These are phyloP conservation scores for Fusarium sp. DNA, from an alignment of 2,329 filamentous ascomycete genomes.

Conservation along the genomic window DNA sequence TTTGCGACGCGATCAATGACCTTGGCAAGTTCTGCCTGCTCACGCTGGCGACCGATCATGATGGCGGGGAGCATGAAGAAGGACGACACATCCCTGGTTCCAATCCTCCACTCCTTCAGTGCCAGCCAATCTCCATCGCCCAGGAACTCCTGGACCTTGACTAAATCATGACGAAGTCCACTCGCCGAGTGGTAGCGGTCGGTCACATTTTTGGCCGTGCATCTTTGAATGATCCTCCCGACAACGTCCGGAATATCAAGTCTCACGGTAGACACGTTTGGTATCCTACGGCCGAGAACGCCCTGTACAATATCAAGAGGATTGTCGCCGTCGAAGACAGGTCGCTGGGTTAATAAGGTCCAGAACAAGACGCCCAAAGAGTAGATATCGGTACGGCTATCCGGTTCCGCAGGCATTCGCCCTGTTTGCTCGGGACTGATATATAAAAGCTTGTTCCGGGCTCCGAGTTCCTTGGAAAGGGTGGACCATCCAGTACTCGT, in stretches of 20 bases:
- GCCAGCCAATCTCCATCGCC: constrained; percentile 80
- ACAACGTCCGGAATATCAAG: constrained; percentile 89
- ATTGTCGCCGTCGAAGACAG: constrained; percentile 83
- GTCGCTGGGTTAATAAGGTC: constrained; percentile 84
- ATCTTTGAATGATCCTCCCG: constrained; percentile 88
- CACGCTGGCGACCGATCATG: constrained; percentile 84
- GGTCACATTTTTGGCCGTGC: constrained; percentile 88
- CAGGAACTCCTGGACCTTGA: constrained; percentile 80
- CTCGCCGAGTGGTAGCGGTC: constrained; percentile 93
- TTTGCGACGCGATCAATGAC: constrained; percentile 84
- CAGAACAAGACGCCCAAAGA: constrained; percentile 92
- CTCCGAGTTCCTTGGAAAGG: constrained; percentile 85
- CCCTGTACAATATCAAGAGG: constrained; percentile 94
- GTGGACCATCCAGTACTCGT: constrained; percentile 88
- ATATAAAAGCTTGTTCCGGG: constrained; percentile 90
- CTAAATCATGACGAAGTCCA: constrained; percentile 85
- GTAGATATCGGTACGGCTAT: constrained; percentile 94
- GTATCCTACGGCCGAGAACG: constrained; percentile 84
- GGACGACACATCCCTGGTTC: constrained; percentile 88
- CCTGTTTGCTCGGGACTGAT: constrained; percentile 97
- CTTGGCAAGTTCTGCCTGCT: constrained; percentile 78
- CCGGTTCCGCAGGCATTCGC: constrained; percentile 91
- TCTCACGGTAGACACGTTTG: constrained; percentile 81
- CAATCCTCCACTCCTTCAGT: constrained; percentile 82
- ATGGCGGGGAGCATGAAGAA: constrained; percentile 88